phyloP scores from a whole-genome alignment of 352 stramenopile genomes.

The Phytophthora multivora region DNA sequence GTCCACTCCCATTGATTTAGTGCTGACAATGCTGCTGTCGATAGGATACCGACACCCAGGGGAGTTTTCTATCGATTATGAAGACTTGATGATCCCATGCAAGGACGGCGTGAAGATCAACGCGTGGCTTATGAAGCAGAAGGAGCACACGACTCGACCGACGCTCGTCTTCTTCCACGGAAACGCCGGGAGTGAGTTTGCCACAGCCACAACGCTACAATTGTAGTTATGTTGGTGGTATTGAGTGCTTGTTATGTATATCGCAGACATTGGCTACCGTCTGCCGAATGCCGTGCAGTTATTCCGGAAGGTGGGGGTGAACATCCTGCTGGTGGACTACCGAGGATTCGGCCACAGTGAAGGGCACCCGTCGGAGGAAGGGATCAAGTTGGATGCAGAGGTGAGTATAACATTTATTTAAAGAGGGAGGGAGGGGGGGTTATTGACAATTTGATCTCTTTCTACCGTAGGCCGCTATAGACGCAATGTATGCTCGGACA shows the following conservation, averaged over 20 bases:
- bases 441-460: no score
- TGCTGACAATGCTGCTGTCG: constrained; percentile 6
- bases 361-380: constrained; percentile 83
- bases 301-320: constrained; percentile 84
- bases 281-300: constrained; percentile 93
- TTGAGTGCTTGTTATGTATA: not conserved
- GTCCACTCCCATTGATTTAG: not conserved
- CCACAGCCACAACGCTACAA: not conserved
- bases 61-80: constrained; percentile 90
- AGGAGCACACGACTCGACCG: constrained; percentile 47
- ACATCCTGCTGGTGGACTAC: constrained; percentile 95
- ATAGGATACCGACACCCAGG: constrained; percentile 87
- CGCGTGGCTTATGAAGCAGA: constrained; percentile 93
- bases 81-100: constrained; percentile 88
- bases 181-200: constrained; percentile 89
- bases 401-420: constrained; percentile 18
- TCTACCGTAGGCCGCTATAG: constrained; percentile 69
- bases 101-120: constrained; percentile 89
- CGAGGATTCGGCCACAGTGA: constrained; percentile 93
- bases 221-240: not conserved
- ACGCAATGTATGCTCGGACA: constrained; percentile 70
- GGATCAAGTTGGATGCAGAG: constrained; percentile 92
- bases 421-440: no score
- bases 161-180: constrained; percentile 97
- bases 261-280: constrained; percentile 91